Evolutionary conservation across 148 eudicot genomes (phyloP).

Genomic region (Talinum fruticosum): DNA sequence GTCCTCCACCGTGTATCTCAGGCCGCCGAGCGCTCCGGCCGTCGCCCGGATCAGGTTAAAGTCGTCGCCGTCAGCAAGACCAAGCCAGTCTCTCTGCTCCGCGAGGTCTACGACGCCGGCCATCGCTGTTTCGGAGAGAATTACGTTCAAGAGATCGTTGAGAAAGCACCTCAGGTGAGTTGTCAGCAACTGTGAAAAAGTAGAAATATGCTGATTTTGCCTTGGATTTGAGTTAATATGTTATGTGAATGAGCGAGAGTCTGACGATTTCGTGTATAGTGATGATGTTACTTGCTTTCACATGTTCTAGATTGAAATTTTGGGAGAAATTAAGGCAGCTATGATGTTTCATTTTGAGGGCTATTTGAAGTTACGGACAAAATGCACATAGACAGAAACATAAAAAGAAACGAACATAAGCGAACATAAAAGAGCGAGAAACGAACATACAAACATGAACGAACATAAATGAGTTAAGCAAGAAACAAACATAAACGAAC

Average conservation of each 20-base stretch:
- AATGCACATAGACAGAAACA: too few species aligned
- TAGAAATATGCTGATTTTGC: neutral
- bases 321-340: too few species aligned
- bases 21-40: constrained; percentile 72
- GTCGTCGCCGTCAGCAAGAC: constrained; percentile 93
- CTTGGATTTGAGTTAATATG: neutral
- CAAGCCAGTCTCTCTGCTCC: constrained; percentile 70
- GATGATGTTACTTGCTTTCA: neutral
- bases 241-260: neutral
- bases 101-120: constrained; percentile 87
- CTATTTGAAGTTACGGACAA: too few species aligned
- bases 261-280: neutral
- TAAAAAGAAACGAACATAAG: too few species aligned
- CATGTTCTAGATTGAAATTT: constrained; percentile 1
- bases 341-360: neutral
- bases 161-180: constrained; percentile 86
- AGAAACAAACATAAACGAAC: too few species aligned
- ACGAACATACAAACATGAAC: too few species aligned
- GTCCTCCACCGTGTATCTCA: constrained; percentile 61
- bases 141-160: constrained; percentile 84
- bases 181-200: neutral
- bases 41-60: constrained; percentile 55
- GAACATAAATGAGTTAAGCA: too few species aligned
- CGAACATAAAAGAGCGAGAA: too few species aligned
- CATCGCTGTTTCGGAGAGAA: constrained; percentile 91